Evolutionary conservation across 179 eudicot species (phyloP).

Genomic region (Silene vulgaris): DNA sequence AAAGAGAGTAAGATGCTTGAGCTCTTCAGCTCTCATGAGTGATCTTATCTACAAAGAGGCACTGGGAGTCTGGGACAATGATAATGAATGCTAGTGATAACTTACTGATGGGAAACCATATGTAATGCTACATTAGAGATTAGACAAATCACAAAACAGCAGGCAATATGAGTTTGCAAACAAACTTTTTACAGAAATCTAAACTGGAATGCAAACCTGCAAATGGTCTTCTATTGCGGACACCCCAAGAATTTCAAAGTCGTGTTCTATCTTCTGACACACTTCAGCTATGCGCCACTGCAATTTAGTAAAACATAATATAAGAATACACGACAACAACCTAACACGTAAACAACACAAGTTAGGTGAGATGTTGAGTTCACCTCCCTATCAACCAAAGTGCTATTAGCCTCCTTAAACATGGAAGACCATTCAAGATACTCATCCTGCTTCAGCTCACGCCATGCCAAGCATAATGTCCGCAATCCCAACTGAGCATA

Average conservation of each 20-base stretch:
- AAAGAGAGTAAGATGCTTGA: background rate
- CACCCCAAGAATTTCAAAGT: conserved; percentile 85
- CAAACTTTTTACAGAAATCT: background rate
- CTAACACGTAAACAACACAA: background rate
- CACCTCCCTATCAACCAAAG: conserved; percentile 94
- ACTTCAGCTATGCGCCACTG: conserved; percentile 98
- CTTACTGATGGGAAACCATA: background rate
- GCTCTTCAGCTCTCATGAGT: background rate
- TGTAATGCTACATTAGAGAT: conserved; percentile 3
- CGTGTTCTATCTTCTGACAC: conserved; percentile 82
- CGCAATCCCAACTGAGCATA: conserved; percentile 89
- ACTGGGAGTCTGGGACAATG: background rate
- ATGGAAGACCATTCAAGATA: conserved; percentile 78
- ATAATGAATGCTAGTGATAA: background rate
- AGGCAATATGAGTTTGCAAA: conserved; percentile 7
- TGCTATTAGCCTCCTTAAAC: conserved; percentile 92
- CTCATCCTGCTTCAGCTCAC: conserved; percentile 76
- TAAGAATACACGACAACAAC: conserved; percentile 11
- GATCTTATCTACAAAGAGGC: background rate
- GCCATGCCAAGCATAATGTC: conserved; percentile 92
- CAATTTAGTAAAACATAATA: conserved; percentile 26
- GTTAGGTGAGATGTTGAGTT: conserved; percentile 13
- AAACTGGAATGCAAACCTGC: conserved; percentile 44
- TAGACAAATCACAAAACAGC: conserved; percentile 1
- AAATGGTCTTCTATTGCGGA: conserved; percentile 95